Conservation (phyloP, 2,329 filamentous ascomycete species). For the Fulvia fulva region DNA sequence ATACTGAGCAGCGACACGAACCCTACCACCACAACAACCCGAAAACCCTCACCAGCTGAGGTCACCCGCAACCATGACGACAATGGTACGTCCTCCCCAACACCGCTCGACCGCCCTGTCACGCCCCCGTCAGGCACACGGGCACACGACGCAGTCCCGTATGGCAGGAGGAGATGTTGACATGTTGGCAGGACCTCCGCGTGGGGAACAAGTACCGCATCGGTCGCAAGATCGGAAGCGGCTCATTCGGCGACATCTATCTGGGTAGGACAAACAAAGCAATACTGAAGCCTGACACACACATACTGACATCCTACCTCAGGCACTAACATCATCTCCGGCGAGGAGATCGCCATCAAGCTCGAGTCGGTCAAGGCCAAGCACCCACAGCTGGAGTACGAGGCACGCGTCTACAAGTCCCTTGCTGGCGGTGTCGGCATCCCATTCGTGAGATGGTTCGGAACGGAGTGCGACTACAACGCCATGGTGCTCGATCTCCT, state of each 20-base stretch:
- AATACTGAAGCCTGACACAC: slow-evolving; percentile 1
- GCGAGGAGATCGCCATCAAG: slow-evolving; percentile 99
- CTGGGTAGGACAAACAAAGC: slow-evolving; percentile 54
- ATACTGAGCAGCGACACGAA: slow-evolving; percentile 23
- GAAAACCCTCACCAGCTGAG: slow-evolving; percentile 25
- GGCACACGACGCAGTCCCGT: slow-evolving; percentile 7
- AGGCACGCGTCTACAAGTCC: slow-evolving; percentile 85
- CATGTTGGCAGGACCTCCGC: slow-evolving; percentile 72
- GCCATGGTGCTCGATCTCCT: slow-evolving; percentile 98
- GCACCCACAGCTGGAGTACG: slow-evolving; percentile 97
- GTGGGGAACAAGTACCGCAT: slow-evolving; percentile 99
- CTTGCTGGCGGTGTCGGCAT: slow-evolving; percentile 97
- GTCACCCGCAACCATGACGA: slow-evolving; percentile 51
- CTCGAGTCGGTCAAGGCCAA: slow-evolving; percentile 99
- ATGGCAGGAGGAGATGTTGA: slow-evolving; percentile 25
- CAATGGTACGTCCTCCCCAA: slow-evolving; percentile 54
- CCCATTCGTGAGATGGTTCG: slow-evolving; percentile 98
- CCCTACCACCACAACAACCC: slow-evolving; percentile 8
- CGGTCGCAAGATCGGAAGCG: slow-evolving; percentile 97
- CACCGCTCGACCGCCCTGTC: slow-evolving; percentile 3
- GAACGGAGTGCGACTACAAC: slow-evolving; percentile 99
- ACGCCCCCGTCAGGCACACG: slow-evolving; percentile 23
- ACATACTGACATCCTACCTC: slow-evolving; percentile 5
- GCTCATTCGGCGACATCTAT: slow-evolving; percentile 97
- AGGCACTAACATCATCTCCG: slow-evolving; percentile 99